Base-by-base conservation (phyloP, 176 grass and related monocot species). In the Luzula sylvatica region DNA sequence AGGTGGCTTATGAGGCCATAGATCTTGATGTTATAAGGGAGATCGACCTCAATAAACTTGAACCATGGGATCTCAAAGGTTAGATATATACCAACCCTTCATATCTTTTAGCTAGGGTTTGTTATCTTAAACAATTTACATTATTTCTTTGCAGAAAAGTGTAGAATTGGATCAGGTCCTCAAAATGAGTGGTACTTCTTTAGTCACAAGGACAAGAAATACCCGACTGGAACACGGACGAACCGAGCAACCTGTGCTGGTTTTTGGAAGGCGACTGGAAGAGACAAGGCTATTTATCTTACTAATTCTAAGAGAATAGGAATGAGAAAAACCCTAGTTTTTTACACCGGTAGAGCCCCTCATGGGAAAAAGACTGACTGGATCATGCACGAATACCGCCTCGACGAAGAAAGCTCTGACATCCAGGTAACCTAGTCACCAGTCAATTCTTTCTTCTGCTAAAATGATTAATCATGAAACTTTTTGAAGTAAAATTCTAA, bases 11-110 rank as follows among this genome's bases (percentile, higher is more conserved):
- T 69, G 90, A 96, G 76, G 77, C 84, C 52, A 96, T 89, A 57
- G 90, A 96, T 89, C 84, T 96, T 38, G 90, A 96, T 65, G 84
- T 96, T 71, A 96, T 96, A 55, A 78, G 90, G 67, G 84, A 88
- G 23, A 81, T 96, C 47, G 90, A 96, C 25, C 70, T 89, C 35
- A 96, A 89, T 72, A 96, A 74, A 62, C 84, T 89, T 24, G 90
- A 96, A 57, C 90, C 90, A 19, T 96, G 90, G 90, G 90, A 95
- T 66, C 83, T 95, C 32, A 88, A 88, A 95, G 88, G 88, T 94
- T 65, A 60, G 43, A 12, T 50, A 16, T 48, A 9, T 19, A 32
- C 44, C 58, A 35, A 61, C 38, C 1, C 27, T 26, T 2, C 25
- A 17, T 53, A 8, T 32, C 8, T 32, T 32, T 32, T 32, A n/a